Conservation (phyloP, 1,139 yeast genomes). For the Taphrina communis region DNA sequence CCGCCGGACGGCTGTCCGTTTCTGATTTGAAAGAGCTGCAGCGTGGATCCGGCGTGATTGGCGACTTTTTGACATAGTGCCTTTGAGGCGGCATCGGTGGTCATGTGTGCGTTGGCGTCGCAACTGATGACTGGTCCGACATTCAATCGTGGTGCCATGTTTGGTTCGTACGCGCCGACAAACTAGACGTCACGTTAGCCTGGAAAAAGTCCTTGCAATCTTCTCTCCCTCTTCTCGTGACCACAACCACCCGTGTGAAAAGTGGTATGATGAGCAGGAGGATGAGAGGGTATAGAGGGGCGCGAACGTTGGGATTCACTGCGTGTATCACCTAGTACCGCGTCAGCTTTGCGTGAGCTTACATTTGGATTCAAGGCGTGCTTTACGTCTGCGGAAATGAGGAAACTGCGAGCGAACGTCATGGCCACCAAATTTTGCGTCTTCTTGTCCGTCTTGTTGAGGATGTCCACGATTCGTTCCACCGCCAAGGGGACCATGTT, state of each 20-base stretch:
- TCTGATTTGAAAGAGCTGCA: conserved; percentile 68
- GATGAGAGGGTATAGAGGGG: not conserved
- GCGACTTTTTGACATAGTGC: conserved; percentile 73
- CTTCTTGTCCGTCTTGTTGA: conserved; percentile 60
- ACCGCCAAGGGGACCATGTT: conserved; percentile 79
- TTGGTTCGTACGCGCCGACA: conserved; percentile 64
- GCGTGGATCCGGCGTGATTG: conserved; percentile 58
- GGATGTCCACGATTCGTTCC: conserved; percentile 65
- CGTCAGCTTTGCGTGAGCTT: conserved; percentile 40
- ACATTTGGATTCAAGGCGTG: conserved; percentile 93
- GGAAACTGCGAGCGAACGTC: conserved; percentile 69
- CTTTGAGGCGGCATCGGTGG: conserved; percentile 74
- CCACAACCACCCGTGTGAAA: not conserved
- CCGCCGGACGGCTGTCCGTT: conserved; percentile 95
- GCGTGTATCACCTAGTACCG: conserved; percentile 36
- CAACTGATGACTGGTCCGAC: conserved; percentile 71
- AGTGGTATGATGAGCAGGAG: not conserved
- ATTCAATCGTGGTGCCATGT: conserved; percentile 79
- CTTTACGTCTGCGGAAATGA: conserved; percentile 90
- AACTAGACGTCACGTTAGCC: conserved; percentile 50
- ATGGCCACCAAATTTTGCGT: conserved; percentile 48
- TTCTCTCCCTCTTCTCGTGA: not conserved
- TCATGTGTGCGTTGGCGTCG: conserved; percentile 81
- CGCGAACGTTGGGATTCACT: conserved; percentile 37
- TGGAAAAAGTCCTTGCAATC: too few species aligned